Base-by-base conservation (phyloP, 495 filamentous ascomycete genomes). In the Rusavskia elegans region DNA sequence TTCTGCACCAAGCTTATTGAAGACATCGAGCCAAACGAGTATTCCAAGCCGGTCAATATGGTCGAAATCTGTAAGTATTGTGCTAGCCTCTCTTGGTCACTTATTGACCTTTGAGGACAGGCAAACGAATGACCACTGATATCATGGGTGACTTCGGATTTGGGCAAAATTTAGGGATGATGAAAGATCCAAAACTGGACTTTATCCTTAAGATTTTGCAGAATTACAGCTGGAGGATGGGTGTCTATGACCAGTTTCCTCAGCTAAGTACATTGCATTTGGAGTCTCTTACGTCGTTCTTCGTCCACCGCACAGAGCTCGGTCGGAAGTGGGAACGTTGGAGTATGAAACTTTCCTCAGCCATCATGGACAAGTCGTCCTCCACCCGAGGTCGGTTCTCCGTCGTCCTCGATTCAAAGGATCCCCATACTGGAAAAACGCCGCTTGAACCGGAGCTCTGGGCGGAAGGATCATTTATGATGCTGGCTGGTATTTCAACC, bases 381-480 rank as follows among this genome's bases (percentile, higher is more conserved):
- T 75, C 79, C 52, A 77, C 80, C 32, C 80, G 79, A 53, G 82
- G 85, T 62, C 73, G 79, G 61, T 81, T 82, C 64, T 74, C 73
- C 59, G 68, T 75, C 55, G 68, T 82, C 32, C 70, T 79, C 42
- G 74, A 77, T 44, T 74, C 78, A 8, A 66, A 62, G 21, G 79
- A 84, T 58, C 75, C 74, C 16, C 74, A 81, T 54, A 81, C 77
- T 0, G 82, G 81, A 48, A 70, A 76, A 50, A 80, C 81, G 0
- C 81, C 85, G 57, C 70, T 68, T 10, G 81, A 71, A 14, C 71
- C 75, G 1, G 83, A 87, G 55, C 72, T 87, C 7, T 83, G 80
- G 80, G 79, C 76, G 35, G 84, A 86, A 61, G 77, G 79, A 7
- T 83, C 84, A 61, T 66, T 88, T 0, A 70, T 87, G 3, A 68